Evolutionary conservation across 2,329 filamentous ascomycete genomes (phyloP).

Genomic region (Cercospora canescens): DNA sequence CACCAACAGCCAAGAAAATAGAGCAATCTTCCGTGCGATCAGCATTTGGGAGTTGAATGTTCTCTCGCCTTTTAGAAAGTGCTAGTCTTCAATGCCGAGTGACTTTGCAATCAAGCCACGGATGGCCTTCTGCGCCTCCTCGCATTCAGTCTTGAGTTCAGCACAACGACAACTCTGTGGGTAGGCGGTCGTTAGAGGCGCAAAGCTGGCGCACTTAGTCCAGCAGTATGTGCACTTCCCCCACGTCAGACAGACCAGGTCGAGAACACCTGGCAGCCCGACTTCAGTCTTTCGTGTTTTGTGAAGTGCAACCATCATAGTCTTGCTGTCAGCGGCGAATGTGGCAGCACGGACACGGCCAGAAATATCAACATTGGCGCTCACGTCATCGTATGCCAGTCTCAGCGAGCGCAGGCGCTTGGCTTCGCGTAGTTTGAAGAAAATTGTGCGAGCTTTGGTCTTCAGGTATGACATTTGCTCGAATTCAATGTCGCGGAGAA

Average conservation of each 20-base stretch:
- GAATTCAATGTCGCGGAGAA: not conserved
- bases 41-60: no score
- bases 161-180: not conserved
- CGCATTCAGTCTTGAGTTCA: not conserved
- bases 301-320: not conserved
- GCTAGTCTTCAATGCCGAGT: not conserved
- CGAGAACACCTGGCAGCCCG: not conserved
- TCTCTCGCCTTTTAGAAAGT: not conserved
- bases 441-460: not conserved
- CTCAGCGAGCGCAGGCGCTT: not conserved
- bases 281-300: not conserved
- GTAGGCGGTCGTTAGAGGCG: no score
- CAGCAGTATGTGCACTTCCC: not conserved
- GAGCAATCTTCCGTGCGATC: not conserved
- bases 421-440: conserved; percentile 12
- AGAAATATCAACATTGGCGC: not conserved
- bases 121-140: not conserved
- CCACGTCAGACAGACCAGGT: not conserved
- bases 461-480: not conserved
- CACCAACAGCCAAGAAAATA: not conserved
- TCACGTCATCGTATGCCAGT: not conserved
- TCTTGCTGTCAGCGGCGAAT: not conserved
- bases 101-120: not conserved
- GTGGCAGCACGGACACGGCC: not conserved
- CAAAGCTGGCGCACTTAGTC: not conserved